A percentile compares a stretch with the other conserved stretches of the same genome.
These are phyloP conservation scores for Prunus yedoensis DNA, from an alignment of 331 rosid species.

Conservation along the genomic window DNA sequence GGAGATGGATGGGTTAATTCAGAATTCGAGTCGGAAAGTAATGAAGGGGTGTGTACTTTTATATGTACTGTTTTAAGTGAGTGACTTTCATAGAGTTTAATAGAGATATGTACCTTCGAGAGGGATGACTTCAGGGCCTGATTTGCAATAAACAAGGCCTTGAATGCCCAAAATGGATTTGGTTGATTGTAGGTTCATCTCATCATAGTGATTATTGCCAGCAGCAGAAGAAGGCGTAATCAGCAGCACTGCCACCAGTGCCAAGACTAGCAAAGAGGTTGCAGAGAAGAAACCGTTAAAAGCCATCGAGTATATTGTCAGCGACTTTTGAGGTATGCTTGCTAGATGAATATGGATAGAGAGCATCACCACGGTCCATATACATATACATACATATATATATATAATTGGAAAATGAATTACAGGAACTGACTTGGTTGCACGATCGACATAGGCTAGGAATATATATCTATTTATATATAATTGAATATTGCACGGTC, in stretches of 20 bases:
- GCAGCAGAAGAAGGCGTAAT: conserved; percentile 14
- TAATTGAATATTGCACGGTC: too few relatives aligned
- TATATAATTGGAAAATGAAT: too few relatives aligned
- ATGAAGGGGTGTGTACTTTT: too few relatives aligned
- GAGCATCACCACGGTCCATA: too few relatives aligned
- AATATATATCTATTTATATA: too few relatives aligned
- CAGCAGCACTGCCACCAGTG: conserved; percentile 8
- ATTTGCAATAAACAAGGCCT: conserved; percentile 60
- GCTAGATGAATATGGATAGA: neutral
- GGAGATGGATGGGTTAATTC: neutral
- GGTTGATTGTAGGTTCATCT: conserved; percentile 21
- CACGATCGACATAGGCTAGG: too few relatives aligned
- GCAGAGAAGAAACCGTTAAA: conserved; percentile 1
- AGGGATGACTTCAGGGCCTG: conserved; percentile 37
- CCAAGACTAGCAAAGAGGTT: conserved; percentile 27
- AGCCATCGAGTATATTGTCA: conserved; percentile 25
- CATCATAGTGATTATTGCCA: neutral
- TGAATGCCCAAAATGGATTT: conserved; percentile 38
- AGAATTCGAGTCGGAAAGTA: neutral
- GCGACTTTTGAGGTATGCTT: neutral
- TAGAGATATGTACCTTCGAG: conserved; percentile 37
- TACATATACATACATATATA: too few relatives aligned
- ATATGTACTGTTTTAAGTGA: too few relatives aligned
- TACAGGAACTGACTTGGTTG: too few relatives aligned
- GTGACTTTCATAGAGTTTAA: too few relatives aligned